These are phyloP conservation scores for Annona cherimola DNA, from an alignment of 164 flowering plant species.

Conservation along the genomic window DNA sequence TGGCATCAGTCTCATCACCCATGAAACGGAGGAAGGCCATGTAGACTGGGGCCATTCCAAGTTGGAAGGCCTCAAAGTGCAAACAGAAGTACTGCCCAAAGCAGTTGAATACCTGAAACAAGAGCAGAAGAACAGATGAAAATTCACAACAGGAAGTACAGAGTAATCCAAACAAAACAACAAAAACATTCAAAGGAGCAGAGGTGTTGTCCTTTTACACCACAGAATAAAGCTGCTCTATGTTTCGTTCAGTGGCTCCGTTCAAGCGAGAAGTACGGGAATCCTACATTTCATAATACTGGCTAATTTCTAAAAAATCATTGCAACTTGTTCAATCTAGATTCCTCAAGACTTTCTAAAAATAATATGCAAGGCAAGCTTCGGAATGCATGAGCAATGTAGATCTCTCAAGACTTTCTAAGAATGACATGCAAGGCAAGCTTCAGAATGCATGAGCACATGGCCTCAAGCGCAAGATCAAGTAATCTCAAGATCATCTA, in stretches of 20 bases:
- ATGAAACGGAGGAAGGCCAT: conserved; percentile 69
- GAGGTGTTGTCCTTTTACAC: background rate
- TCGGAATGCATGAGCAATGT: background rate
- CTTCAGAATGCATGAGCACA: background rate
- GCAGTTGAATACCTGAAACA: conserved; percentile 47
- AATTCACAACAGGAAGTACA: background rate
- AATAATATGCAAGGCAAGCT: background rate
- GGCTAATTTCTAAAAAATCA: background rate
- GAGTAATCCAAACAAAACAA: background rate
- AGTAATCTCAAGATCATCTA: no score
- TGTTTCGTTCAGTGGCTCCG: background rate
- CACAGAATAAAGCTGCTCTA: background rate
- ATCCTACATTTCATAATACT: background rate
- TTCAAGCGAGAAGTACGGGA: background rate
- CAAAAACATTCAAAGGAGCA: background rate
- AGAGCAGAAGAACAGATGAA: background rate
- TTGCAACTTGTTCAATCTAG: background rate
- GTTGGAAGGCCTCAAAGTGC: conserved; percentile 62
- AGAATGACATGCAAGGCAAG: background rate
- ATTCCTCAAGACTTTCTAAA: background rate
- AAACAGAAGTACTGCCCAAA: conserved; percentile 57
- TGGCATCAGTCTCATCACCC: conserved; percentile 58
- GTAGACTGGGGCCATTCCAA: conserved; percentile 62
- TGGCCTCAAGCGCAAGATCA: no score
- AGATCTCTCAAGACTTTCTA: background rate